A percentile compares a stretch with the other conserved stretches of the same genome.
phyloP scores from a whole-genome alignment of 1,284 basidiomycete species.

The Tilletiaria anomala region DNA sequence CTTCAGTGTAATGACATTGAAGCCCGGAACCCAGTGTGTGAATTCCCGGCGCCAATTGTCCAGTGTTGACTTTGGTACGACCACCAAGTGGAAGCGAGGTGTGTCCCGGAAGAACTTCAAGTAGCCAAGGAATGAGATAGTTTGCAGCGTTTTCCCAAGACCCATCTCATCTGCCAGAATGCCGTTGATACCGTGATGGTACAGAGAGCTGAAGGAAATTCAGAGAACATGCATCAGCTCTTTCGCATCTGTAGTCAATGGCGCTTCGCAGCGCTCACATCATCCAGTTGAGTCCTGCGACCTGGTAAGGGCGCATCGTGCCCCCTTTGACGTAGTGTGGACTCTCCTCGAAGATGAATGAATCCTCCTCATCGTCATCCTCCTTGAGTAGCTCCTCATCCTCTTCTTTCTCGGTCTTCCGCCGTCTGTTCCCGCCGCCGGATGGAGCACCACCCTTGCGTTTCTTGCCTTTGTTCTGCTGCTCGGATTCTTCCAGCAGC shows the following conservation, averaged over 20 bases:
- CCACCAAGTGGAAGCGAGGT: conserved; percentile 74
- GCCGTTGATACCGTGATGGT: conserved; percentile 31
- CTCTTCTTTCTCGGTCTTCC: conserved; percentile 73
- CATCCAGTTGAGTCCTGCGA: conserved; percentile 97
- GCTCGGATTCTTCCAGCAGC: not conserved
- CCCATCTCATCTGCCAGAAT: conserved; percentile 51
- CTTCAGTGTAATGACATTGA: conserved; percentile 66
- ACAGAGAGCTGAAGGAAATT: conserved; percentile 9
- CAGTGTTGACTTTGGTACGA: conserved; percentile 92
- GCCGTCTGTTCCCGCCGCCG: conserved; percentile 41
- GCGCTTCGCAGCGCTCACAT: conserved; percentile 47
- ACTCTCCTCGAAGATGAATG: conserved; percentile 31
- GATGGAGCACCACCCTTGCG: too few species aligned
- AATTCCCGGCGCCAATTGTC: conserved; percentile 97
- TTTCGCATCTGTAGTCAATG: not conserved
- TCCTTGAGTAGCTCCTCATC: conserved; percentile 69
- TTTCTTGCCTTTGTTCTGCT: conserved; percentile 7
- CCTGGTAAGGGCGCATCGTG: conserved; percentile 80
- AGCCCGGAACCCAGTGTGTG: conserved; percentile 68
- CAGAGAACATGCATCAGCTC: not conserved
- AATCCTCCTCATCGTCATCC: conserved; percentile 65
- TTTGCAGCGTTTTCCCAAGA: conserved; percentile 94
- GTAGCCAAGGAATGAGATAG: conserved; percentile 91
- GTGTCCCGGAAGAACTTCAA: conserved; percentile 70
- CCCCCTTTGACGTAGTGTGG: conserved; percentile 48